Conservation (phyloP, 2,329 filamentous ascomycete species). For the Clonostachys solani region DNA sequence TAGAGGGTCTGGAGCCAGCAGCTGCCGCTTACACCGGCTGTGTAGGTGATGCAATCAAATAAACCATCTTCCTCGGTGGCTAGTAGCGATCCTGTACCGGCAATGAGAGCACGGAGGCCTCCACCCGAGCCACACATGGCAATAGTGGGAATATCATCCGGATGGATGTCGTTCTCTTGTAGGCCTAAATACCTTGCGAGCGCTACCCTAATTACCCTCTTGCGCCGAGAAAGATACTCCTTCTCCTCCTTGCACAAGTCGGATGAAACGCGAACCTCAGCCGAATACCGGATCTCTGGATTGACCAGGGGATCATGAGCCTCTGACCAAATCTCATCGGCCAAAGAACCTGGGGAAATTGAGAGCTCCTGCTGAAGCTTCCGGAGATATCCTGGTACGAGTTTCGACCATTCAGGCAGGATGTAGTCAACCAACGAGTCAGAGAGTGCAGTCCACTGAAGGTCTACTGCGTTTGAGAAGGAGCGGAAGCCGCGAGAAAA, state of each 20-base stretch:
- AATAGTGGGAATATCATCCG: slow-evolving; percentile 88
- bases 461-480: slow-evolving; percentile 49
- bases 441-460: slow-evolving; percentile 50
- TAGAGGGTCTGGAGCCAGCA: slow-evolving; percentile 93
- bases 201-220: slow-evolving; percentile 63
- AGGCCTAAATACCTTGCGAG: slow-evolving; percentile 80
- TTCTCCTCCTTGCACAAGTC: slow-evolving; percentile 82
- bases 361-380: slow-evolving; percentile 88
- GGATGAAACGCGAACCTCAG: slow-evolving; percentile 74
- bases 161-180: slow-evolving; percentile 76
- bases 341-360: slow-evolving; percentile 80
- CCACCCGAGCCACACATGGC: slow-evolving; percentile 94
- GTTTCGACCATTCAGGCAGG: slow-evolving; percentile 76
- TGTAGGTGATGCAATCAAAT: slow-evolving; percentile 93
- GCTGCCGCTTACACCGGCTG: slow-evolving; percentile 89
- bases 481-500: slow-evolving; percentile 43
- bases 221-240: slow-evolving; percentile 66
- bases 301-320: slow-evolving; percentile 80
- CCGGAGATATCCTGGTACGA: slow-evolving; percentile 69
- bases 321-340: slow-evolving; percentile 90
- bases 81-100: slow-evolving; percentile 82
- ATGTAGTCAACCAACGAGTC: slow-evolving; percentile 66
- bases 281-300: slow-evolving; percentile 81
- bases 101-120: slow-evolving; percentile 83
- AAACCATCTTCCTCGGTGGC: slow-evolving; percentile 82